Base-by-base conservation (phyloP, 1,139 yeast species). In the Suhomyces anneliseae region DNA sequence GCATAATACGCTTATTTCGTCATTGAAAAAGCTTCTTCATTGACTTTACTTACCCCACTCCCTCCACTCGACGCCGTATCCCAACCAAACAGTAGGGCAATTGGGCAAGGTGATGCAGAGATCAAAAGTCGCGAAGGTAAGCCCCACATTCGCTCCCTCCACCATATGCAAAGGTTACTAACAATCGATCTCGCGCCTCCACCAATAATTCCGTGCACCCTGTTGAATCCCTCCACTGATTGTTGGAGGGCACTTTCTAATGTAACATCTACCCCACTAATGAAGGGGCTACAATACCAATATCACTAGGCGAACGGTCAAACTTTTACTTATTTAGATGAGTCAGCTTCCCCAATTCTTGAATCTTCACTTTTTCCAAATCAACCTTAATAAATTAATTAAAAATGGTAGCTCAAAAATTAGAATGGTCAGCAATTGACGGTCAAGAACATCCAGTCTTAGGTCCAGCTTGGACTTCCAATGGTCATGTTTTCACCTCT, bases 401-500 rank as follows among this genome's bases (percentile, higher is more conserved):
- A 29, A 29, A 29, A 9, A 29, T 29, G 32, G 32, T 50, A 49
- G 74, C 71, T 26, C 57, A 59, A 54, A 68, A 66, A 54, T 58
- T 72, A 43, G 69, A 68, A 46, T 72, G 78, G 78, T 59, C 70
- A 27, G 66, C 74, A 35, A 62, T 72, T 48, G 69, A 65, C 19
- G 74, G 74, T 12, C 60, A 59, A 51, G 72, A 36, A 66, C 68
- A 58, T 56, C 55, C 66, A 61, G 52, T 64, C 61, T 45, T 78
- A 60, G 48, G 51, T 70, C 84, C 83, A 49, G 83, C 82, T 8
- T 72, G 70, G 57, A 69, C 66, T 44, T 68, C 74, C 57, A 76
- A 76, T 50, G 81, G 79, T 6, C 69, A 74, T 44, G 82, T 81
- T 35, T 79, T 74, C 66, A 76, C 84, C 8, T 68, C 74, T 6